Conservation (phyloP, 2,329 filamentous ascomycete species). For the Metarhizium sp. region DNA sequence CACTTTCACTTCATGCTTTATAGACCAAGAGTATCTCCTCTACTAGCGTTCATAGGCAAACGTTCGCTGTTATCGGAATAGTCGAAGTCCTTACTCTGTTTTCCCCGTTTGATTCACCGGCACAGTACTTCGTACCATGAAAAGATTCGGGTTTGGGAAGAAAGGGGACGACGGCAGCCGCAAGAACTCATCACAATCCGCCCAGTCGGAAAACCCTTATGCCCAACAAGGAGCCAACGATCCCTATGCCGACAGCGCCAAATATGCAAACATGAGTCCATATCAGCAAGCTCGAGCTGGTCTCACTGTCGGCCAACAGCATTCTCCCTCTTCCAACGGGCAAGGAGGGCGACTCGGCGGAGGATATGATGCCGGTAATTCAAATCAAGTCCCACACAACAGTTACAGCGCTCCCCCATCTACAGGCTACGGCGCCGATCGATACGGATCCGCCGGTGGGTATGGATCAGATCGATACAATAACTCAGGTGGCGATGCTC, state of each 20-base stretch:
- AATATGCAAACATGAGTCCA: slow-evolving; percentile 34
- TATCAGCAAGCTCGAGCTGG: slow-evolving; percentile 34
- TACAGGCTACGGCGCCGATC: slow-evolving; percentile 43
- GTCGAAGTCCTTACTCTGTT: neutral
- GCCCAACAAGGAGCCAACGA: slow-evolving; percentile 41
- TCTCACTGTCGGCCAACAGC: slow-evolving; percentile 20
- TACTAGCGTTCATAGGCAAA: neutral
- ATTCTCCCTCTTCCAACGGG: slow-evolving; percentile 21
- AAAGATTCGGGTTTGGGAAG: slow-evolving; percentile 51
- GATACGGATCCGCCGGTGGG: slow-evolving; percentile 40
- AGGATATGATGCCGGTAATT: slow-evolving; percentile 9
- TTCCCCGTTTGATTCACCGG: neutral
- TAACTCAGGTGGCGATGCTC: slow-evolving; percentile 20
- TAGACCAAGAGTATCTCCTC: neutral
- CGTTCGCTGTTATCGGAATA: neutral
- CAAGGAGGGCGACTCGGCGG: slow-evolving; percentile 7
- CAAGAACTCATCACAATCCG: slow-evolving; percentile 40
- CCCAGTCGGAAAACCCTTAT: slow-evolving; percentile 46
- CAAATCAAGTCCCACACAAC: slow-evolving; percentile 6
- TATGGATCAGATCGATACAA: slow-evolving; percentile 42
- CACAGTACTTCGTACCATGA: slow-evolving; percentile 33
- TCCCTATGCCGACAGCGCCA: slow-evolving; percentile 42
- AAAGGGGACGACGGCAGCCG: slow-evolving; percentile 40
- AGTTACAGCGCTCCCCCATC: slow-evolving; percentile 14
- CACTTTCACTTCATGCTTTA: too few species aligned